Evolutionary conservation across 2,329 filamentous ascomycete genomes (phyloP).

Genomic region (Monilinia aucupariae): DNA sequence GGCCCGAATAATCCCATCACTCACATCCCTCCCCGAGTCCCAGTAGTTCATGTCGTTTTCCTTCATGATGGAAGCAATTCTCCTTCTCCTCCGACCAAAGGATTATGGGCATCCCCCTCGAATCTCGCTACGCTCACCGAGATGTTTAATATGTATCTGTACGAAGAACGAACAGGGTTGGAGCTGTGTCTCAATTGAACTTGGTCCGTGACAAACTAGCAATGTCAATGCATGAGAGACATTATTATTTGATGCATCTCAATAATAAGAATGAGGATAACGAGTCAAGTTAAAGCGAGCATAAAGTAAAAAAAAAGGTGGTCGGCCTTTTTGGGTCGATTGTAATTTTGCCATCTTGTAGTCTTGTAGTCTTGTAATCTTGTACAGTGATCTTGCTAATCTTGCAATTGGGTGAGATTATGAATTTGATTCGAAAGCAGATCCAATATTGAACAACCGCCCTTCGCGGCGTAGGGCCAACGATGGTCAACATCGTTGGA

Average conservation of each 20-base stretch:
- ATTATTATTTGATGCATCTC: slow-evolving; percentile 12
- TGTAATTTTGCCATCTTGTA: too few species aligned
- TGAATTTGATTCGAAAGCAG: background rate
- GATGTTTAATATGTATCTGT: slow-evolving; percentile 10
- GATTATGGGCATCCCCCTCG: background rate
- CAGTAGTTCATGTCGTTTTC: background rate
- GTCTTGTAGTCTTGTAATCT: too few species aligned
- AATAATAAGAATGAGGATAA: too few species aligned
- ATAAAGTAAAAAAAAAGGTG: slow-evolving; percentile 1
- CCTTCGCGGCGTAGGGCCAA: background rate
- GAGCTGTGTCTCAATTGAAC: background rate
- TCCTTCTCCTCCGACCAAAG: background rate
- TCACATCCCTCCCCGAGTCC: background rate
- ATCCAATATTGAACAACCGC: slow-evolving; percentile 1
- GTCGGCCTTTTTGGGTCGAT: background rate
- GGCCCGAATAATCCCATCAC: background rate
- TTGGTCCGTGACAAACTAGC: slow-evolving; percentile 14
- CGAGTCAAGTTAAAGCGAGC: background rate
- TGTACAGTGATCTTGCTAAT: too few species aligned
- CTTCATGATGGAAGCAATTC: background rate
- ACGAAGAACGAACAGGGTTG: slow-evolving; percentile 8
- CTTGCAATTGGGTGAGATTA: too few species aligned
- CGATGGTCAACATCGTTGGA: background rate
- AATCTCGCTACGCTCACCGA: slow-evolving; percentile 14
- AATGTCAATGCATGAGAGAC: slow-evolving; percentile 12